A percentile compares a stretch with the other conserved stretches of the same genome.
Conservation (phyloP, 306 rosid genomes). For the Styphnolobium japonicum region DNA sequence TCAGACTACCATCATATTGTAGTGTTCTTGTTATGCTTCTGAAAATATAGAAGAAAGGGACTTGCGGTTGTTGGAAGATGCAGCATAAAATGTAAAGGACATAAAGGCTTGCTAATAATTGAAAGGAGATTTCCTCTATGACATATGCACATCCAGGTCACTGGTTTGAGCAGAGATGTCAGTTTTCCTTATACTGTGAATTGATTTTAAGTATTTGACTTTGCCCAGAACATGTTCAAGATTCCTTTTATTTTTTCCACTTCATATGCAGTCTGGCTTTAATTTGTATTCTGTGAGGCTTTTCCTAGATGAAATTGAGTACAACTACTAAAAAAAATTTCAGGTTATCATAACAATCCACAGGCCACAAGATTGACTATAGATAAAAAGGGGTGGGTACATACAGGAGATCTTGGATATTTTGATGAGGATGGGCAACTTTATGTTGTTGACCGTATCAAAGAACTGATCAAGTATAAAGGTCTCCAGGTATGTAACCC, state of each 20-base stretch:
- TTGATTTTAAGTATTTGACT: too few species aligned
- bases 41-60: background rate
- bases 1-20: background rate
- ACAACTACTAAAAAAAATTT: background rate
- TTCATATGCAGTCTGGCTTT: background rate
- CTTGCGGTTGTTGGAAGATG: background rate
- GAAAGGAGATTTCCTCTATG: too few species aligned
- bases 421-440: constrained; percentile 69
- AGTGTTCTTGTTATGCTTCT: background rate
- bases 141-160: too few species aligned
- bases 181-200: too few species aligned
- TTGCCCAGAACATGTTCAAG: background rate
- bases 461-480: constrained; percentile 87
- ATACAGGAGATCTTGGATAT: constrained; percentile 86
- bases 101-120: too few species aligned
- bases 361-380: constrained; percentile 65
- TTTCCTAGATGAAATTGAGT: background rate
- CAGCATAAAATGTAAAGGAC: too few species aligned
- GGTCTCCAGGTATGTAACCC: constrained; percentile 64
- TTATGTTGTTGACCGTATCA: constrained; percentile 77
- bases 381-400: constrained; percentile 73
- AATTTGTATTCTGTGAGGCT: background rate
- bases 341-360: constrained; percentile 76
- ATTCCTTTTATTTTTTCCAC: background rate
- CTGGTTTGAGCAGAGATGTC: too few species aligned